These are phyloP conservation scores for Ophiostoma pallidulum DNA, from an alignment of 2,329 filamentous ascomycete genomes.

Conservation along the genomic window DNA sequence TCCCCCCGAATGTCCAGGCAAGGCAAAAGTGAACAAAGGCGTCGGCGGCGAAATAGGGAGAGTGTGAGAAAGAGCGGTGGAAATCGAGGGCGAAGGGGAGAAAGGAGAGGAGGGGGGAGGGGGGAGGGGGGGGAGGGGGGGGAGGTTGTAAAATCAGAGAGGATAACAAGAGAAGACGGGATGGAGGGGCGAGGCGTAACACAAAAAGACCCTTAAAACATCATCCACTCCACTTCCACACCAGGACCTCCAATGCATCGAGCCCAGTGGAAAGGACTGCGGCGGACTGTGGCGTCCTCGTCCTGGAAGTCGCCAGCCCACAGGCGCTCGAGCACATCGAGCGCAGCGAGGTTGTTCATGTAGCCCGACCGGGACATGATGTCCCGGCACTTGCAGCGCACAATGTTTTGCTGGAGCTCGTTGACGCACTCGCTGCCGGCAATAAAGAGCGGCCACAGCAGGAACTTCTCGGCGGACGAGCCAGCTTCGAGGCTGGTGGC, in stretches of 20 bases:
- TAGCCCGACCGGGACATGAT: conserved; percentile 86
- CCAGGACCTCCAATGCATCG: conserved; percentile 47
- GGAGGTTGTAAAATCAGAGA: too few relatives aligned
- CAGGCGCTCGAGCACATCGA: conserved; percentile 76
- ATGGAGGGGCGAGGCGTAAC: background rate
- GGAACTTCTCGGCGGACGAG: conserved; percentile 70
- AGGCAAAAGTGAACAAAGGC: too few relatives aligned
- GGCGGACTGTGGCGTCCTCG: conserved; percentile 26
- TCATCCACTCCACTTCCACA: conserved; percentile 56
- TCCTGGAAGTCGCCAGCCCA: conserved; percentile 54
- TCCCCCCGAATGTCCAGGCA: too few relatives aligned
- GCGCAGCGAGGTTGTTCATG: conserved; percentile 80
- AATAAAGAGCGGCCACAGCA: conserved; percentile 90
- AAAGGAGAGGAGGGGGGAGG: too few relatives aligned
- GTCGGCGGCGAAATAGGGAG: too few relatives aligned
- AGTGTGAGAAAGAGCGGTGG: too few relatives aligned
- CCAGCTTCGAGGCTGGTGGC: conserved; percentile 67
- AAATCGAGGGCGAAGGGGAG: too few relatives aligned
- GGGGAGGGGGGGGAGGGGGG: too few relatives aligned
- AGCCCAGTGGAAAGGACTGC: conserved; percentile 49
- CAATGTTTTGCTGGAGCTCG: conserved; percentile 65
- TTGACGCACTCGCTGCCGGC: conserved; percentile 83
- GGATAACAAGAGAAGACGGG: background rate
- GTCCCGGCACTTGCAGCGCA: conserved; percentile 71
- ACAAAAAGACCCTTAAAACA: conserved; percentile 37